Base-by-base conservation (phyloP, 768 basidiomycete genomes). In the Mrakia blollopis region DNA sequence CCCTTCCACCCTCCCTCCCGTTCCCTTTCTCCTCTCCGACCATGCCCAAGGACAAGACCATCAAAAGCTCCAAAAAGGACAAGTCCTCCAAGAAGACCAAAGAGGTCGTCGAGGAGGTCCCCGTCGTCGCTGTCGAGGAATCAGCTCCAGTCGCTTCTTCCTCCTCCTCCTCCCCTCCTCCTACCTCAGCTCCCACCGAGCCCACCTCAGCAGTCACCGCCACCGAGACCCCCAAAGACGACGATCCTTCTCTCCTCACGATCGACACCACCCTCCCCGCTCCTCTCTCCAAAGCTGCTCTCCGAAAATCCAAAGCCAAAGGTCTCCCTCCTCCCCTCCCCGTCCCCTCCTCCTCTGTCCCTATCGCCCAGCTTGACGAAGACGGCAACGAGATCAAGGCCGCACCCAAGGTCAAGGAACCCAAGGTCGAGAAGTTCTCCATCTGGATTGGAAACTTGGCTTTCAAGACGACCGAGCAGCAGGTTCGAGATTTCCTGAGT, bases 361-460 rank as follows among this genome's bases (percentile, higher is more conserved):
- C 72, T n/a, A 28, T 60, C n/a, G 21, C 8, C 25, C 32, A 30
- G 25, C 35, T 39, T 28, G 44, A 62, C 30, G 57, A 41, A 8
- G 68, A 71, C 9, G 75, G 75, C 14, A 61, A 72, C 60, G 62
- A 67, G 61, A 73, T 54, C 70, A 62, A 61, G 18, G 39, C 50
- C 13, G 37, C 3, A 0, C 39, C 11, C 50, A 67, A 61, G 28
- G 50, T 30, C 39, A 57, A 72, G 69, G 72, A 47, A 9, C 25
- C 30, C 61, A 72, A 72, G 62, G 70, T 41, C 2, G 73, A 73
- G 2, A 78, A 78, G 70, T 78, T 95, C 82, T 95, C 93, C 7
- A 87, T 98, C 67, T 98, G 96, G 96, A 91, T 98, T 41, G 96
- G 96, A 60, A 98, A 98, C 84, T 82, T 98, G 83, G 87, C 91